These are phyloP conservation scores for Podaxis sp. DNA, from an alignment of 768 basidiomycete genomes.

Conservation along the genomic window DNA sequence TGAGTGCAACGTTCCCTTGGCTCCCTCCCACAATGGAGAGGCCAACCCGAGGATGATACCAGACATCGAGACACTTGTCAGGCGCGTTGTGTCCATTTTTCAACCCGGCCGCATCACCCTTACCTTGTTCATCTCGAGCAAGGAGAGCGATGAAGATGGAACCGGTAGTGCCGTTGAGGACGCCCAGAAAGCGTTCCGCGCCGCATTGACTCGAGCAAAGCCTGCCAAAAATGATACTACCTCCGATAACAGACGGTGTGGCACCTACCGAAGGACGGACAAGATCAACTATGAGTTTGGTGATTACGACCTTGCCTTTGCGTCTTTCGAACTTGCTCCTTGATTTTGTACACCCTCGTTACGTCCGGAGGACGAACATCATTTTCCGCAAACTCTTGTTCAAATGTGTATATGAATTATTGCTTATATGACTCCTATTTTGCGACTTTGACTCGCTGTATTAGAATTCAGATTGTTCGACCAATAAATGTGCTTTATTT, in stretches of 20 bases:
- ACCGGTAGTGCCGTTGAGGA: conserved; percentile 62
- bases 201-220: conserved; percentile 44
- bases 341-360: conserved; percentile 18
- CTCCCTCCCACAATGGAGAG: conserved; percentile 31
- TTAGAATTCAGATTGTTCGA: not conserved
- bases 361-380: too few relatives aligned
- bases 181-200: conserved; percentile 71
- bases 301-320: conserved; percentile 87
- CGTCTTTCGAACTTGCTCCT: conserved; percentile 64
- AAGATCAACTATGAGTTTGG: conserved; percentile 99
- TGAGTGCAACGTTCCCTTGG: conserved; percentile 92
- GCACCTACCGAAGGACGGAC: conserved; percentile 79
- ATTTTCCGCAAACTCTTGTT: not conserved
- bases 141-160: conserved; percentile 36
- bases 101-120: conserved; percentile 82
- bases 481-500: not conserved
- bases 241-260: not conserved
- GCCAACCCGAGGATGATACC: conserved; percentile 43
- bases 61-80: conserved; percentile 77
- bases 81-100: conserved; percentile 91
- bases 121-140: conserved; percentile 86
- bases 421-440: not conserved
- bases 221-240: not conserved
- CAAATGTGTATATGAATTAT: not conserved
- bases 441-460: not conserved